Evolutionary conservation across 1,284 basidiomycete species (phyloP).

Genomic region (Rhodotorula sp.): DNA sequence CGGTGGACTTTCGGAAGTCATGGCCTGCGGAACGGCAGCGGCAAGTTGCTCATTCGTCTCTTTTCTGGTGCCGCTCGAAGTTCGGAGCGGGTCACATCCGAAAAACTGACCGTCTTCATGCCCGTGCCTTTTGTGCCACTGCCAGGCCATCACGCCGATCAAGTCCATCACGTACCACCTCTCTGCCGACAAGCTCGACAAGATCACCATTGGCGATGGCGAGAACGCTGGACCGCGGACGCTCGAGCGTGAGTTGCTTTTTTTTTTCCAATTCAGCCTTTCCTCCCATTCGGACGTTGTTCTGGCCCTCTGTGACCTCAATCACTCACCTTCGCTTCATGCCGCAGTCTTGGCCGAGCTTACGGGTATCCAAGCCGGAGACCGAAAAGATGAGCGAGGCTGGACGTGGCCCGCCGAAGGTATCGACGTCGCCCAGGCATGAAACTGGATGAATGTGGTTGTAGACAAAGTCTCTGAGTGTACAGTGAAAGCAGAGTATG

Average conservation of each 20-base stretch:
- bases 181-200: constrained; percentile 41
- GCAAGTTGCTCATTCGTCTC: constrained; percentile 8
- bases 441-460: too few species aligned
- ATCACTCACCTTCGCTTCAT: neutral
- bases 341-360: constrained; percentile 33
- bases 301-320: neutral
- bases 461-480: too few species aligned
- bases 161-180: constrained; percentile 48
- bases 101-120: too few species aligned
- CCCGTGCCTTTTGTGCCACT: neutral
- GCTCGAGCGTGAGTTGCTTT: constrained; percentile 6
- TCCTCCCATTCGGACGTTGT: neutral
- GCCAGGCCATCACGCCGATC: constrained; percentile 47
- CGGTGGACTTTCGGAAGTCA: constrained; percentile 42
- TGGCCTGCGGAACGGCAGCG: constrained; percentile 38
- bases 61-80: neutral
- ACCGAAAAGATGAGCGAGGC: constrained; percentile 44
- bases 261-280: neutral
- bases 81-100: too few species aligned
- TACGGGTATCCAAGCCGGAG: constrained; percentile 43
- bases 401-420: constrained; percentile 49
- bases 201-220: constrained; percentile 49
- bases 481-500: too few species aligned
- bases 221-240: constrained; percentile 45
- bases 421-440: constrained; percentile 38